These are phyloP conservation scores for Vitis cinerea DNA, from an alignment of 164 flowering plant species.

Conservation along the genomic window DNA sequence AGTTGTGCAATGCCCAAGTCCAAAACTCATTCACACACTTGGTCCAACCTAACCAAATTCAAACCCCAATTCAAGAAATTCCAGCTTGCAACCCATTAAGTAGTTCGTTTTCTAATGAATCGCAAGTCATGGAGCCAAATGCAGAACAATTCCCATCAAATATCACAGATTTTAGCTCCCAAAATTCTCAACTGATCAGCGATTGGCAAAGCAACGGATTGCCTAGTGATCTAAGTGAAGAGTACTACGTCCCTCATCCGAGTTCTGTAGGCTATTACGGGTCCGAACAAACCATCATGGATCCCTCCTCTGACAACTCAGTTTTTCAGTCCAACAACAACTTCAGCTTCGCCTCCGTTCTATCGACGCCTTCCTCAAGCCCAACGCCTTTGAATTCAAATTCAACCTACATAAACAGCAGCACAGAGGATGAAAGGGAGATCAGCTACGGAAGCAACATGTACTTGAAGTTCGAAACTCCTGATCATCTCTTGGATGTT, in stretches of 20 bases:
- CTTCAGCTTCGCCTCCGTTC: slow-evolving; percentile 35
- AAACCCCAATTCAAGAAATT: slow-evolving; percentile 12
- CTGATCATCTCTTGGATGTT: slow-evolving; percentile 40
- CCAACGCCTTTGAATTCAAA: slow-evolving; percentile 53
- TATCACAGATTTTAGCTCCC: slow-evolving; percentile 19
- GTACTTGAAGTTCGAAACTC: slow-evolving; percentile 50
- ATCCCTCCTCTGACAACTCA: slow-evolving; percentile 24
- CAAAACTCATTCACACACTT: slow-evolving; percentile 2
- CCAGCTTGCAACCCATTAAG: slow-evolving; percentile 2
- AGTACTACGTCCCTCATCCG: slow-evolving; percentile 13
- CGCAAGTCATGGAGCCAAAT: slow-evolving; percentile 11
- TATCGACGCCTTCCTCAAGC: slow-evolving; percentile 63
- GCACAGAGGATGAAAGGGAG: slow-evolving; percentile 53
- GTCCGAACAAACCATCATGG: slow-evolving; percentile 18
- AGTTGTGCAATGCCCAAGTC: slow-evolving; percentile 9
- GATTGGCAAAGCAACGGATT: slow-evolving; percentile 36
- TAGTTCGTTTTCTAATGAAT: slow-evolving; percentile 10
- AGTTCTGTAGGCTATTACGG: slow-evolving; percentile 11
- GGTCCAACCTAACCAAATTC: slow-evolving; percentile 4
- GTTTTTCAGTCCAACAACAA: slow-evolving; percentile 26
- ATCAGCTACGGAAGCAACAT: slow-evolving; percentile 51
- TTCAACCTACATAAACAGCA: slow-evolving; percentile 31
- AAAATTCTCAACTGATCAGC: slow-evolving; percentile 16
- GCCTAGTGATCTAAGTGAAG: slow-evolving; percentile 18
- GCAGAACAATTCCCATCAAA: slow-evolving; percentile 25